Base-by-base conservation (phyloP, 345 rosid species). In the Garcia nutans region DNA sequence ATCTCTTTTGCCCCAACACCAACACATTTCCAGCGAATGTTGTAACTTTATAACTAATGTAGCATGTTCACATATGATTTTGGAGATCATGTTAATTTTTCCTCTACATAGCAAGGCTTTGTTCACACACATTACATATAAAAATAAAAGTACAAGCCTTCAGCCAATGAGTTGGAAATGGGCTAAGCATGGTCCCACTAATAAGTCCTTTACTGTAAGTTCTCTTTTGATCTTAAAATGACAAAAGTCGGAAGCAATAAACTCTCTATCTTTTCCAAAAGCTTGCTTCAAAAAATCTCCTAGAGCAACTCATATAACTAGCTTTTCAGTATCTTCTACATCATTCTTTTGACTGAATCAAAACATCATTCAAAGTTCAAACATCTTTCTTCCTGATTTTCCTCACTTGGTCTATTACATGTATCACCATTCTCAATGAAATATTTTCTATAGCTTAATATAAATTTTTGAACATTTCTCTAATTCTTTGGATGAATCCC, bases 291-390 rank as follows among this genome's bases (percentile, higher is more conserved):
- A 76, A 74, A 78, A 49, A 74, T 80, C 80, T 70, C 63, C 20
- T 61, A 22, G 82, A 73, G 69, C 42, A 67, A 74, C 80, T 80
- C 83, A 68, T 54, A 15, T 49, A 76, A 59, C 54, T 41, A 64
- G 61, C 80, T 81, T 84, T 56, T 65, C 77, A 75, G 82, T 50
- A 54, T 77, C 78, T 83, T 73, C 85, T 37, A 71, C 75, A 58
- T 69, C 78, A 80, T 2, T 82, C 88, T 87, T 85, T 87, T 87
- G 90, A 87, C 88, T 84, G 86, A 79, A 86, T 80, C 59, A 26
- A 50, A 44, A 69, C 59, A 47, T 68, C 79, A 75, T 78, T 80
- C 80, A 62, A 79, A 79, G 73, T 80, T 76, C 73, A 65, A 65
- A 50, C 70, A 70, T 78, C 78, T 66, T 59, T 81, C 66, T 74